Base-by-base conservation (phyloP, 1,284 basidiomycete species). In the Tylopilus sp. region DNA sequence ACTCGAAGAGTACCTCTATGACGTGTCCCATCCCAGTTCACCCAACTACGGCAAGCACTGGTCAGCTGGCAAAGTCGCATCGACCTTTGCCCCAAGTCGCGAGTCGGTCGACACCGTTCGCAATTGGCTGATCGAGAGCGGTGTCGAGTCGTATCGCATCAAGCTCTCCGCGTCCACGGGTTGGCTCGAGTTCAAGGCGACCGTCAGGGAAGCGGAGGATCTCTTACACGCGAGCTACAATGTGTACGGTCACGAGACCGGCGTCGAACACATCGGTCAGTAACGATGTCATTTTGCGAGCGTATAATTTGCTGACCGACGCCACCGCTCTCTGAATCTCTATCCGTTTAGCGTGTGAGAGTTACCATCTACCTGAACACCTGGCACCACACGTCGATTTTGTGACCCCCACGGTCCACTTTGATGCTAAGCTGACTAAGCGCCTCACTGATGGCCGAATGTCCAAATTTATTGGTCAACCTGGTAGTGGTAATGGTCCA, bases 1-100 rank as follows among this genome's bases (percentile, higher is more conserved):
- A 14, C 51, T 78, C 14, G 69, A 75, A 18, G 61, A 69, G 37
- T 65, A 60, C 50, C 65, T 77, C 30, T 64, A 71, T 47, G 72
- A 71, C 38, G 71, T 77, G 6, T 76, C 77, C 9, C 68, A 75
- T 50, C 77, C 77, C 5, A 55, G 62, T 15, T 78, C 73, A 3
- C 54, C 65, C 12, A 68, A 70, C 60, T 78, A 76, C 50, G 76
- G 77, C 7, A 68, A 73, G 34, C 77, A 78, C 55, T 78, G 77
- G 77, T 59, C 65, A 2, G 57, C 72, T 11, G 63, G 56, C 4
- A 56, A 68, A 42, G 63, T 79, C 36, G 65, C 71, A 3, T 53
- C 67, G 37, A 73, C 66, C 18, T 78, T 78, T 53, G 67, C 72
- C 11, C 76, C 77, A 0, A 65, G 65, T 24, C 49, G 50, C 3